Conservation (phyloP, 768 basidiomycete genomes). For the Megacollybia marginata region DNA sequence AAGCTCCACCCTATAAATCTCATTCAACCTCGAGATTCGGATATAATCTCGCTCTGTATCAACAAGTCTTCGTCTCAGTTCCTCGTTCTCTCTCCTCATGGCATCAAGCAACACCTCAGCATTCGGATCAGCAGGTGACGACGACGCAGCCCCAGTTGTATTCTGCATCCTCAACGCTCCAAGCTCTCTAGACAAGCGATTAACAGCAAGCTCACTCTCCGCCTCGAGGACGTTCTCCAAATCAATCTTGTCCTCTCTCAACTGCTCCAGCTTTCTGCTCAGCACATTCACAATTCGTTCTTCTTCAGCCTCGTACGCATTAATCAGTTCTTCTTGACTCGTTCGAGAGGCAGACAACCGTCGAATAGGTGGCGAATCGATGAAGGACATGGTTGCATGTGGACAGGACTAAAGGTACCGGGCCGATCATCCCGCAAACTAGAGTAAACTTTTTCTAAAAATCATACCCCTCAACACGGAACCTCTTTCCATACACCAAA, state of each 20-base stretch:
- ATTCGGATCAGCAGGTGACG: conserved; percentile 32
- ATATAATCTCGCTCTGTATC: conserved; percentile 76
- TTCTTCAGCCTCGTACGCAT: conserved; percentile 86
- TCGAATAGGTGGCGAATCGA: conserved; percentile 51
- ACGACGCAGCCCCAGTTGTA: conserved; percentile 15
- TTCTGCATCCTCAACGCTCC: conserved; percentile 52
- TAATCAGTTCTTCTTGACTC: conserved; percentile 70
- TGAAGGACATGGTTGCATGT: conserved; percentile 7
- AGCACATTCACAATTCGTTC: conserved; percentile 81
- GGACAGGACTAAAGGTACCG: background rate
- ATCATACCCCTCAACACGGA: conserved; percentile 84
- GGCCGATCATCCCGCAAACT: background rate
- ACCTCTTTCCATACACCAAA: conserved; percentile 77
- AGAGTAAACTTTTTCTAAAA: too few species aligned
- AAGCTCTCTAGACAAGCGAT: conserved; percentile 64
- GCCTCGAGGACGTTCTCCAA: conserved; percentile 79
- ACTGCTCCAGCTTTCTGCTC: conserved; percentile 78
- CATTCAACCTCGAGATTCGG: conserved; percentile 66
- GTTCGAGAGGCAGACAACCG: conserved; percentile 41
- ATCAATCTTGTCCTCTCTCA: conserved; percentile 79
- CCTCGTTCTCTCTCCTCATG: conserved; percentile 74
- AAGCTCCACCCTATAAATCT: conserved; percentile 79
- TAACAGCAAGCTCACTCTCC: conserved; percentile 82
- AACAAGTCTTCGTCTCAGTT: conserved; percentile 54
- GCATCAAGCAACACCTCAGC: conserved; percentile 65